Conservation (phyloP, 202 grass and related monocot species). For the Carex sylvatica region DNA sequence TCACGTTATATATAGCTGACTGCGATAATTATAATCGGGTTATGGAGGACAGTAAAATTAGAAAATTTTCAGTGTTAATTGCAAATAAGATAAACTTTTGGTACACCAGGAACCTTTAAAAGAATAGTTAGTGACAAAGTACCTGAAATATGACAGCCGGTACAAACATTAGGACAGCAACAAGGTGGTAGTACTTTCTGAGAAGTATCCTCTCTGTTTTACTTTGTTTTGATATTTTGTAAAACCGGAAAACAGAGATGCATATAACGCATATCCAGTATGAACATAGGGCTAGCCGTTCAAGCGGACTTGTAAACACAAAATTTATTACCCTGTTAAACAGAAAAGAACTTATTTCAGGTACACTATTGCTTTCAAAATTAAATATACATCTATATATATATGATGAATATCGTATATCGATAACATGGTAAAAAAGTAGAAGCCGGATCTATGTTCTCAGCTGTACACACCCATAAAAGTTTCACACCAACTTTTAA, state of each 20-base stretch:
- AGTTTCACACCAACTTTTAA: not conserved
- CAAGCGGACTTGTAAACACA: constrained; percentile 61
- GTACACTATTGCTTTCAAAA: not conserved
- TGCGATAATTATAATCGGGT: not conserved
- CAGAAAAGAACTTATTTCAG: constrained; percentile 16
- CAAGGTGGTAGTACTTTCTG: constrained; percentile 96
- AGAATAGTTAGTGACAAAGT: constrained; percentile 4
- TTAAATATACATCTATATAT: not conserved
- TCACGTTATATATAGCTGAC: not conserved
- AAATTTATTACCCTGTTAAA: constrained; percentile 84
- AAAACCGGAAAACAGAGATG: constrained; percentile 77
- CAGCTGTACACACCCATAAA: not conserved
- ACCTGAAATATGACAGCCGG: constrained; percentile 96
- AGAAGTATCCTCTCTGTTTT: constrained; percentile 95
- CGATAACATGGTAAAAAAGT: not conserved
- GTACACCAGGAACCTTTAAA: not conserved
- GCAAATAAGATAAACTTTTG: constrained; percentile 5
- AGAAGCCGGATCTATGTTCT: not conserved
- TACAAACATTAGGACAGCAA: constrained; percentile 87
- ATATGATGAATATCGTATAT: not conserved
- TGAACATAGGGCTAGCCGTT: constrained; percentile 68
- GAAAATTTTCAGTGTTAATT: not conserved
- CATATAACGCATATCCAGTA: constrained; percentile 97
- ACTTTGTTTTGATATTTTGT: constrained; percentile 89
- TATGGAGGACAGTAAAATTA: not conserved